Conservation (phyloP, 2,329 filamentous ascomycete genomes). For the Sclerotinia glacialis region DNA sequence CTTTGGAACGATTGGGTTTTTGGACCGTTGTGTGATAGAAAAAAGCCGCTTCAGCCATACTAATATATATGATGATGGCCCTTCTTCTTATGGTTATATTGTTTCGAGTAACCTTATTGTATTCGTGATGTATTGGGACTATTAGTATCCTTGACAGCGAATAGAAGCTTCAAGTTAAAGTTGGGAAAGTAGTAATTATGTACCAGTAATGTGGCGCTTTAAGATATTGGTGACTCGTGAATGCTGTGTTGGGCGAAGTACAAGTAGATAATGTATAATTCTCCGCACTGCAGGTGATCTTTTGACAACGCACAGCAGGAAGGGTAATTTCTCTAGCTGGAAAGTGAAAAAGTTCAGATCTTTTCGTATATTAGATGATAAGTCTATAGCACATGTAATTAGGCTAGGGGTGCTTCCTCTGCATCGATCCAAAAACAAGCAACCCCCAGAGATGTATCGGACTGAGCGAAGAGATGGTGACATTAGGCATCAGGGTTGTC, state of each 20-base stretch:
- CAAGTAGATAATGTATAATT: background rate
- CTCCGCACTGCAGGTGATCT: constrained; percentile 12
- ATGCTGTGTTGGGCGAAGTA: constrained; percentile 4
- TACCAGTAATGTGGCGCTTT: background rate
- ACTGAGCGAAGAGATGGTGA: constrained; percentile 2
- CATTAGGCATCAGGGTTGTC: constrained; percentile 12
- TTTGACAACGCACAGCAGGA: background rate
- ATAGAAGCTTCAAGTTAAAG: background rate
- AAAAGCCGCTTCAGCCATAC: constrained; percentile 35
- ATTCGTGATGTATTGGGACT: background rate
- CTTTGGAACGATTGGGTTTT: constrained; percentile 30
- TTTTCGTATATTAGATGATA: constrained; percentile 1
- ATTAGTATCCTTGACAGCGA: background rate
- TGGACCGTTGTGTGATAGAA: constrained; percentile 28
- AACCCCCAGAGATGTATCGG: background rate
- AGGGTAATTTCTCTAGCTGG: background rate
- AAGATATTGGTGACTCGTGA: constrained; percentile 1
- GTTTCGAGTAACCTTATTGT: too few relatives aligned
- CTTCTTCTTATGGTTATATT: background rate
- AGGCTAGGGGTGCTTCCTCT: background rate
- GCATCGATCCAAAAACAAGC: constrained; percentile 8
- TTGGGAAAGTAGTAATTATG: background rate
- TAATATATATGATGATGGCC: background rate
- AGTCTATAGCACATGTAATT: background rate
- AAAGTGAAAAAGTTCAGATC: background rate